These are phyloP conservation scores for Fusarium irregulare DNA, from an alignment of 2,329 filamentous ascomycete species.

Conservation along the genomic window DNA sequence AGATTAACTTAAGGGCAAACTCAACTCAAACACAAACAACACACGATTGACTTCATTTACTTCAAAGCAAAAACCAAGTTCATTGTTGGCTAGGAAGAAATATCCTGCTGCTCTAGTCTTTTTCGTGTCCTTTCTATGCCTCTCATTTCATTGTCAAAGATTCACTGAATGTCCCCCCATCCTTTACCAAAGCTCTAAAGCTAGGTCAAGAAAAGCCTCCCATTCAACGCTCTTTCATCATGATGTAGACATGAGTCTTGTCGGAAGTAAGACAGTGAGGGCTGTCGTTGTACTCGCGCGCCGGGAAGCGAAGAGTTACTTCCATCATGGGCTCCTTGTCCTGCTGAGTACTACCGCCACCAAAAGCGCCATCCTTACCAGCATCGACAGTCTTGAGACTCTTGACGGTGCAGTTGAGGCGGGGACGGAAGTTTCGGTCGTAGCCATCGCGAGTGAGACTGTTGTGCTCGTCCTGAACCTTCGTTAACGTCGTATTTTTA, in stretches of 20 bases:
- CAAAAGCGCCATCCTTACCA: neutral
- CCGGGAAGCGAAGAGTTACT: constrained; percentile 23
- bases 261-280: constrained; percentile 26
- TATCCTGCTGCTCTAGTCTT: neutral
- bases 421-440: constrained; percentile 22
- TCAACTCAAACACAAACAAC: neutral
- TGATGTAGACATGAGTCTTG: constrained; percentile 20
- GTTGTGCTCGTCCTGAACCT: constrained; percentile 27
- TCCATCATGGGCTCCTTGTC: constrained; percentile 17
- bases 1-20: neutral
- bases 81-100: neutral
- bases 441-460: constrained; percentile 8
- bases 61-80: neutral
- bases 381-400: constrained; percentile 5
- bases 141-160: neutral
- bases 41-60: neutral
- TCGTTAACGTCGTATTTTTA: neutral
- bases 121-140: neutral
- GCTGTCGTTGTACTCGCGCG: constrained; percentile 26
- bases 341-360: neutral
- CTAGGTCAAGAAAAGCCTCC: neutral
- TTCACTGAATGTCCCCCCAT: neutral
- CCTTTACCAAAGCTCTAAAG: neutral
- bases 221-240: constrained; percentile 28
- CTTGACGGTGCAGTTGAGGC: constrained; percentile 24